These are phyloP conservation scores for Cryphonectria naterciae DNA, from an alignment of 2,329 filamentous ascomycete genomes.

Conservation along the genomic window DNA sequence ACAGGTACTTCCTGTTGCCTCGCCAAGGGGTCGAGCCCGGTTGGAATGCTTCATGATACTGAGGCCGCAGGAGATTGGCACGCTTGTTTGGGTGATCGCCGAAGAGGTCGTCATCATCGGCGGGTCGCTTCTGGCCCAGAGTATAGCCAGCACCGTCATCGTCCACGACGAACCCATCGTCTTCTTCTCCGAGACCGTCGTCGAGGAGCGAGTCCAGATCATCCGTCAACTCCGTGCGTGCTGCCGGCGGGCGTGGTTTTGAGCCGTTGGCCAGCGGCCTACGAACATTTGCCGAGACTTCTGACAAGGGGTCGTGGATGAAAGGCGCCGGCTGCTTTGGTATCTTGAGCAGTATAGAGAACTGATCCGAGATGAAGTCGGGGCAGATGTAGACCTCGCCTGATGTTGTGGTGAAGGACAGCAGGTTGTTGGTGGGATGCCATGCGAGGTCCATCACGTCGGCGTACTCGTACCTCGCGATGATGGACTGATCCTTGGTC, in stretches of 20 bases:
- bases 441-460: slow-evolving; percentile 86
- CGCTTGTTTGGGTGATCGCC: slow-evolving; percentile 54
- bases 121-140: slow-evolving; percentile 57
- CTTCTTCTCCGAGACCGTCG: slow-evolving; percentile 53
- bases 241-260: slow-evolving; percentile 45
- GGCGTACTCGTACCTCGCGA: slow-evolving; percentile 77
- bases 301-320: slow-evolving; percentile 76
- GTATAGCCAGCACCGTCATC: slow-evolving; percentile 94
- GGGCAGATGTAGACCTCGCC: slow-evolving; percentile 92
- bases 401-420: slow-evolving; percentile 90
- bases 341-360: slow-evolving; percentile 59
- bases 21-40: slow-evolving; percentile 95
- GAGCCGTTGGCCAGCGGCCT: slow-evolving; percentile 59
- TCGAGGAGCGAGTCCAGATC: slow-evolving; percentile 84
- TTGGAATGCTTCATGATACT: slow-evolving; percentile 84
- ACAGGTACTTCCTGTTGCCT: slow-evolving; percentile 90
- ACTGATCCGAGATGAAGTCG: slow-evolving; percentile 66
- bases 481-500: slow-evolving; percentile 79
- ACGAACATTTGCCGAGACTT: slow-evolving; percentile 68
- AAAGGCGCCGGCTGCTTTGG: slow-evolving; percentile 78
- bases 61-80: slow-evolving; percentile 57
- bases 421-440: slow-evolving; percentile 86
- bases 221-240: slow-evolving; percentile 46
- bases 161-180: slow-evolving; percentile 87
- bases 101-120: slow-evolving; percentile 56